phyloP scores from a whole-genome alignment of 2,329 filamentous ascomycete species.

The Chaetomiaceae sp. region DNA sequence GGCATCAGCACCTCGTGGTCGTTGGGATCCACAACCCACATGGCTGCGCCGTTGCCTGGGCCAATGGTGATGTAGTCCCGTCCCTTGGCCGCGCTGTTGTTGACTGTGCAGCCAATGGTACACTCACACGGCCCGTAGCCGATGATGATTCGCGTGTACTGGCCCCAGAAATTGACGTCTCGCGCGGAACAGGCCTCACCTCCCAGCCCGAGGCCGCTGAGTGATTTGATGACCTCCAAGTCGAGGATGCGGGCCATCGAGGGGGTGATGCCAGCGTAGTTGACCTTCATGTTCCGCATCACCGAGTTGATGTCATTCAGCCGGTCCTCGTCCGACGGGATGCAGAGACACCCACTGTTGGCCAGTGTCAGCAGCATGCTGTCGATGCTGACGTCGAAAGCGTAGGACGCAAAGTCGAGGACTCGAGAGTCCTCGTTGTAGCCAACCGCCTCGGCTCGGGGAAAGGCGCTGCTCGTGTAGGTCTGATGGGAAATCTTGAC shows the following conservation, averaged over 20 bases:
- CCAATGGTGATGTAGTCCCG: slow-evolving; percentile 38
- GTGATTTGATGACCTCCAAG: slow-evolving; percentile 32
- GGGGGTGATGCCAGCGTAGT: slow-evolving; percentile 49
- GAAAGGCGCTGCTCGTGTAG: slow-evolving; percentile 29
- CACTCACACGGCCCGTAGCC: slow-evolving; percentile 52
- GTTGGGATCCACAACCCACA: slow-evolving; percentile 15
- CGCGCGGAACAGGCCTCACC: slow-evolving; percentile 22
- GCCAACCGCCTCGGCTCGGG: slow-evolving; percentile 41
- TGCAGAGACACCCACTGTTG: slow-evolving; percentile 38
- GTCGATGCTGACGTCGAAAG: slow-evolving; percentile 39
- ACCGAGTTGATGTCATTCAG: slow-evolving; percentile 22
- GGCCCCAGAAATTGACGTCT: slow-evolving; percentile 39
- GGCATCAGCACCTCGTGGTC: slow-evolving; percentile 18
- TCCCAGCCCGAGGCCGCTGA: slow-evolving; percentile 23
- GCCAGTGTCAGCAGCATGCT: slow-evolving; percentile 39
- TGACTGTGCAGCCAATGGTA: slow-evolving; percentile 38
- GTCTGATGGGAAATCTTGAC: slow-evolving; percentile 36
- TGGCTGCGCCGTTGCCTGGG: slow-evolving; percentile 30
- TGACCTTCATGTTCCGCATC: slow-evolving; percentile 32
- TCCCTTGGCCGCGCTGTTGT: slow-evolving; percentile 24
- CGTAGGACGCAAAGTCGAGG: slow-evolving; percentile 33
- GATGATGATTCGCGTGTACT: slow-evolving; percentile 41
- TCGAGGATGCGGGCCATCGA: slow-evolving; percentile 30
- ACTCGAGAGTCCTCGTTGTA: slow-evolving; percentile 32
- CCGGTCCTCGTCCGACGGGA: slow-evolving; percentile 32